Percentiles rank a stretch among this genome's conserved stretches.
phyloP scores from a whole-genome alignment of 2,329 filamentous ascomycete genomes.

The Monosporascus sp. region DNA sequence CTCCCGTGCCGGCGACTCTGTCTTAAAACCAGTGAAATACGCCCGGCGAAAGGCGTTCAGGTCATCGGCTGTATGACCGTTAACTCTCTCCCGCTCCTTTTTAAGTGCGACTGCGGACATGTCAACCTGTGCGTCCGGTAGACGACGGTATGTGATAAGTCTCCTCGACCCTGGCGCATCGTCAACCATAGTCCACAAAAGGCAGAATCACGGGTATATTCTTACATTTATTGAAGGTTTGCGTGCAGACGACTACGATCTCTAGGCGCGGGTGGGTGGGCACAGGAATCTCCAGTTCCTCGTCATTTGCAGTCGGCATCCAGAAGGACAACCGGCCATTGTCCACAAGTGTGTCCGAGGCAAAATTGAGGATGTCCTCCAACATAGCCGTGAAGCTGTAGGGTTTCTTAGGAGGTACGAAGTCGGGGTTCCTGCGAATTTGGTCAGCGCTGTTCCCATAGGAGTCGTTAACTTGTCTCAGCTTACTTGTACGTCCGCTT shows the following conservation, averaged over 20 bases:
- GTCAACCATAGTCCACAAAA: no score
- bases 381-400: constrained; percentile 91
- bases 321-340: constrained; percentile 82
- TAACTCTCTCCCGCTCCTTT: constrained; percentile 23
- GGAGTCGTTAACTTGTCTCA: neutral
- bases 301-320: constrained; percentile 89
- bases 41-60: constrained; percentile 55
- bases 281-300: constrained; percentile 69
- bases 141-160: constrained; percentile 77
- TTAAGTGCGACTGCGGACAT: constrained; percentile 31
- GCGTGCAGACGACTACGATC: constrained; percentile 71
- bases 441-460: constrained; percentile 4
- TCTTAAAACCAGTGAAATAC: constrained; percentile 53
- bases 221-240: constrained; percentile 84
- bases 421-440: constrained; percentile 14
- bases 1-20: constrained; percentile 17
- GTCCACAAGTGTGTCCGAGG: constrained; percentile 69
- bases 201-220: neutral
- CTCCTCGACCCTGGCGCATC: constrained; percentile 67
- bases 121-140: constrained; percentile 55
- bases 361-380: constrained; percentile 82
- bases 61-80: constrained; percentile 51
- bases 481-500: constrained; percentile 62
- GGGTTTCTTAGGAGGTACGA: constrained; percentile 71
- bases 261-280: constrained; percentile 73